Evolutionary conservation across 495 filamentous ascomycete species (phyloP).

Genomic region (Talaromyces ruber): DNA sequence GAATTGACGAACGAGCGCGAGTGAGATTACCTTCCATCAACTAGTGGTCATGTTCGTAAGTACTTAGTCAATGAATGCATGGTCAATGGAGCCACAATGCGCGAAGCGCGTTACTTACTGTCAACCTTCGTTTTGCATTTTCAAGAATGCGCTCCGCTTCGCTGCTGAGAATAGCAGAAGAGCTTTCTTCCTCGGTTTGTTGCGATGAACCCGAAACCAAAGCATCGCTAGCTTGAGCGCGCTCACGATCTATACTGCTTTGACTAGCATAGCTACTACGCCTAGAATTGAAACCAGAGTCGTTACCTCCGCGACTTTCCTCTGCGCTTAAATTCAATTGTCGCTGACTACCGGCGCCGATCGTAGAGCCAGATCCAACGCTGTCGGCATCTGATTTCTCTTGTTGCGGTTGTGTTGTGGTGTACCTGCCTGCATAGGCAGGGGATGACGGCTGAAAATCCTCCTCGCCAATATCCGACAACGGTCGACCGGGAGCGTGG

Average conservation of each 20-base stretch:
- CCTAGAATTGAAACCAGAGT: not conserved
- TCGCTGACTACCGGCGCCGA: constrained; percentile 26
- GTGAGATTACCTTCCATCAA: constrained; percentile 86
- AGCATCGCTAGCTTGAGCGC: constrained; percentile 4
- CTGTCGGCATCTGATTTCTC: constrained; percentile 19
- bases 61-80: not conserved
- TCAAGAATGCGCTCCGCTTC: constrained; percentile 82
- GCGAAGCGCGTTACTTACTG: constrained; percentile 45
- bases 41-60: constrained; percentile 28
- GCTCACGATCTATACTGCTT: constrained; percentile 3
- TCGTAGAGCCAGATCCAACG: constrained; percentile 31
- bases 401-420: not conserved
- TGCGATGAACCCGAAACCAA: constrained; percentile 14
- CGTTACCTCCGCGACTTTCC: not conserved
- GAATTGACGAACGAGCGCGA: constrained; percentile 67
- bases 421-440: constrained; percentile 10
- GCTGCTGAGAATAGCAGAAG: constrained; percentile 66
- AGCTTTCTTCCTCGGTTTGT: constrained; percentile 41
- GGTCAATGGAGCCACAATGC: not conserved
- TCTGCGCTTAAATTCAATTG: constrained; percentile 1
- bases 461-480: constrained; percentile 69
- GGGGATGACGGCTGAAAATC: constrained; percentile 21
- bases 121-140: constrained; percentile 80
- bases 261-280: constrained; percentile 4
- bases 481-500: constrained; percentile 50